Base-by-base conservation (phyloP, 2,329 filamentous ascomycete genomes). In the Dactylellina sp. region DNA sequence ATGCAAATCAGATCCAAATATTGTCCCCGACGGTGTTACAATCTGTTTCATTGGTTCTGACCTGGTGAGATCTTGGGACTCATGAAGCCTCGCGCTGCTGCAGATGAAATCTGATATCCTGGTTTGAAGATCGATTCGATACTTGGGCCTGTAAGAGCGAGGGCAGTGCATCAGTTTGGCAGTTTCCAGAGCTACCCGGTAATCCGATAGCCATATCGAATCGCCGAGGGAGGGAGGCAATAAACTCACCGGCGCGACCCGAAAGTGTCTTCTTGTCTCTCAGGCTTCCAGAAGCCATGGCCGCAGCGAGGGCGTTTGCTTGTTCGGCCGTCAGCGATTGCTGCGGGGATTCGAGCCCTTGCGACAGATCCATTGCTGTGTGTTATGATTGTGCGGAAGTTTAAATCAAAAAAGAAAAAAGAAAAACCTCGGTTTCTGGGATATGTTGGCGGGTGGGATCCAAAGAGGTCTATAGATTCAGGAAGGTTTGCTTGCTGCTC, bases 281-380 rank as follows among this genome's bases (percentile, higher is more conserved):
- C 24, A 72, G 22, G 16, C 55, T 59, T 0, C 68, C 68, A 11
- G 61, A 49, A n/a, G 52, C 46, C 68, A 72, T 72, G 24, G 68
- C 68, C 11, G 59, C 60, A 6, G 59, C 42, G 14, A 72, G 68
- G 25, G 68, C 68, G 9, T 56, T 32, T n/a, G 53, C 39, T 49
- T 72, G 68, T 39, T 65, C 60, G 35, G 49, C 28, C 28, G 68
- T 72, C n/a, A 72, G 49, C 40, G 46, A 11, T 7, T 66, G 63
- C 37, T 42, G 44, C 18, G 52, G 40, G 39, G 39, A 24, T 59
- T 66, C n/a, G n/a, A n/a, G 40, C 9, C 28, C 28, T 20, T 40
- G 46, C 37, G 47, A 28, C 32, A 49, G 16, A 0, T 42, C 46
- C 57, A 62, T 62, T 22, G 42, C 7, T 49, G 14, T 7, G 47